Base-by-base conservation (phyloP, 176 grass and related monocot genomes). In the Rhynchospora pubera region DNA sequence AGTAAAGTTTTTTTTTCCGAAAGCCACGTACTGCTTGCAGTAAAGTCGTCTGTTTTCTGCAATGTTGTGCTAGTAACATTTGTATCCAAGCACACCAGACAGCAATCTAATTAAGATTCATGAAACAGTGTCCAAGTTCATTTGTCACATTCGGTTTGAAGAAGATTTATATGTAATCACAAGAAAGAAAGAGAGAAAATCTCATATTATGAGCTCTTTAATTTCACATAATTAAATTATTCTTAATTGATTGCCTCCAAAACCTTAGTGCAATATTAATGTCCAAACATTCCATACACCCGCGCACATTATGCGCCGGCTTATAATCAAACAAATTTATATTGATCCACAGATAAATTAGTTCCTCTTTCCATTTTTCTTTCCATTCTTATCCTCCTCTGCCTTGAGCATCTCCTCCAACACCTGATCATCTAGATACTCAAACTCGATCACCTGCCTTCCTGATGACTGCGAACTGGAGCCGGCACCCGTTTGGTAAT, bases 391-490 rank as follows among this genome's bases (percentile, higher is more conserved):
- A 63, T 79, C 86, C 64, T 89, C 91, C 46, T 78, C 58, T 19
- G 22, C 24, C 83, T 55, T 84, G 39, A 93, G 86, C 81, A 93
- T 86, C 71, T 93, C 91, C 77, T 93, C 88, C 6, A 93, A 79
- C 77, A 91, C 91, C 88, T 88, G 81, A 79, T 93, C 88, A 81
- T 93, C 91, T 15, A 93, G 74, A 79, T 86, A 93, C 89, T 93
- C 91, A 61, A 93, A 84, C 65, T 91, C 91, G n/a, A 93, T 91
- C 42, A 90, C 89, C 48, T 90, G 79, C 61, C 65, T 57, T 11
- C 78, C 30, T 1, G 56, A 50, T 28, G 78, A 59, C 66, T 57
- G 79, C 45, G 88, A 85, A 0, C 85, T 87, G 1, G 72, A 67
- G 9, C 64, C 73, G 5, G 18, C 39, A 79, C 57, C 19, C 5